A percentile compares a stretch with the other conserved stretches of the same genome.
These are phyloP conservation scores for Kazachstania sp. DNA, from an alignment of 1,139 yeast genomes.

Conservation along the genomic window DNA sequence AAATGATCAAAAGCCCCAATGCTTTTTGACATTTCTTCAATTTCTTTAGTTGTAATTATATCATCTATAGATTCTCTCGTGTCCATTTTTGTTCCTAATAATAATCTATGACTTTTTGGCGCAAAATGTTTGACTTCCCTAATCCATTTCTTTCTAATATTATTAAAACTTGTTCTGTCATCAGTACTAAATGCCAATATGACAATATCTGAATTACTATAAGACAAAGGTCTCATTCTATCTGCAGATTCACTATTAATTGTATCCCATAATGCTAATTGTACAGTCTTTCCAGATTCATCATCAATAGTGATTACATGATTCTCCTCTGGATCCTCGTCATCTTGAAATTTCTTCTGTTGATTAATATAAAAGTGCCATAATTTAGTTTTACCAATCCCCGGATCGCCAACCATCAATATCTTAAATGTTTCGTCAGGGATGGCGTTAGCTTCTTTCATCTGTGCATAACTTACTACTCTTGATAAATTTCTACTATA, in stretches of 20 bases:
- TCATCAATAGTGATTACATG: conserved; percentile 38
- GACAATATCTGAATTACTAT: conserved; percentile 71
- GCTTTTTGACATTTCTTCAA: conserved; percentile 44
- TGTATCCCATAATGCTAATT: conserved; percentile 82
- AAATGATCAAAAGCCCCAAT: conserved; percentile 72
- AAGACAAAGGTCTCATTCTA: conserved; percentile 70
- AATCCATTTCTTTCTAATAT: conserved; percentile 74
- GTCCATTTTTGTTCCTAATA: conserved; percentile 78
- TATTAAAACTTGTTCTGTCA: conserved; percentile 53
- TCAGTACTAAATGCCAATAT: conserved; percentile 71
- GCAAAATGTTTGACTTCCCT: conserved; percentile 83
- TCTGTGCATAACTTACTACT: conserved; percentile 21
- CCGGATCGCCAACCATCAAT: conserved; percentile 91
- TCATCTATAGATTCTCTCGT: conserved; percentile 24
- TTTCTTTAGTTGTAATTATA: conserved; percentile 13
- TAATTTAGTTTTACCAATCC: conserved; percentile 86
- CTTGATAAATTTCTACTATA: conserved; percentile 22
- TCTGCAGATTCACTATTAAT: conserved; percentile 94
- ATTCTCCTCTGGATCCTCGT: neutral
- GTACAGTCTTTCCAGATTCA: conserved; percentile 38
- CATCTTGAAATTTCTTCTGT: conserved; percentile 19
- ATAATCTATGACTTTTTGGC: conserved; percentile 63
- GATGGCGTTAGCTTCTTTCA: conserved; percentile 12
- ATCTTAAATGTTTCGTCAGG: conserved; percentile 38
- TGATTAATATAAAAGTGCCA: conserved; percentile 76